phyloP scores from a whole-genome alignment of 306 rosid species.

The Arachis hypogaea region DNA sequence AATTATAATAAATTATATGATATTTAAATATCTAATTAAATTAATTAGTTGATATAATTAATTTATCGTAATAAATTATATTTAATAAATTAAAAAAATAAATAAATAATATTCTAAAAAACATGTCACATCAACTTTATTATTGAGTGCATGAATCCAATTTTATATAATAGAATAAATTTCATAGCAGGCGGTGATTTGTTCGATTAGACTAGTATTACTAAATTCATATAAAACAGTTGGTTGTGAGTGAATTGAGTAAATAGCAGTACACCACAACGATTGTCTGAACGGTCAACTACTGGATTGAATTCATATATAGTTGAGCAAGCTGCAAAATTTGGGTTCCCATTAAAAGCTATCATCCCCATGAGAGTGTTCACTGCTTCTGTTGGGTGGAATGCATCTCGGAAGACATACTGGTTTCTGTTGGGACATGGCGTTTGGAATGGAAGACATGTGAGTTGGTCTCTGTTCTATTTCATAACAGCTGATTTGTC shows the following conservation, averaged over 20 bases:
- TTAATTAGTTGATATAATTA: too few relatives aligned
- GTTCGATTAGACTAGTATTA: not conserved
- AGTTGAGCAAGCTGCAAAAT: constrained; percentile 72
- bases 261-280: not conserved
- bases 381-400: constrained; percentile 87
- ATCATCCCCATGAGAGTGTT: constrained; percentile 65
- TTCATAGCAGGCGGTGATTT: too few relatives aligned
- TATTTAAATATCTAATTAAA: too few relatives aligned
- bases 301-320: not conserved
- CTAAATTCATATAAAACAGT: not conserved
- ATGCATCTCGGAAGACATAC: constrained; percentile 93
- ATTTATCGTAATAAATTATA: too few relatives aligned
- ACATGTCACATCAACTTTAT: too few relatives aligned
- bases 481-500: constrained; percentile 55
- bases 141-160: too few relatives aligned
- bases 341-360: constrained; percentile 67
- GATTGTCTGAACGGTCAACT: too few relatives aligned
- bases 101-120: too few relatives aligned
- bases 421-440: constrained; percentile 71
- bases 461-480: constrained; percentile 82
- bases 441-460: constrained; percentile 83
- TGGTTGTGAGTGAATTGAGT: not conserved
- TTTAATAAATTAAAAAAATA: too few relatives aligned
- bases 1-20: too few relatives aligned
- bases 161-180: too few relatives aligned